A percentile compares a stretch with the other conserved stretches of the same genome.
Conservation (phyloP, 805 yeast genomes). For the Debaryomyces prosopidis region DNA sequence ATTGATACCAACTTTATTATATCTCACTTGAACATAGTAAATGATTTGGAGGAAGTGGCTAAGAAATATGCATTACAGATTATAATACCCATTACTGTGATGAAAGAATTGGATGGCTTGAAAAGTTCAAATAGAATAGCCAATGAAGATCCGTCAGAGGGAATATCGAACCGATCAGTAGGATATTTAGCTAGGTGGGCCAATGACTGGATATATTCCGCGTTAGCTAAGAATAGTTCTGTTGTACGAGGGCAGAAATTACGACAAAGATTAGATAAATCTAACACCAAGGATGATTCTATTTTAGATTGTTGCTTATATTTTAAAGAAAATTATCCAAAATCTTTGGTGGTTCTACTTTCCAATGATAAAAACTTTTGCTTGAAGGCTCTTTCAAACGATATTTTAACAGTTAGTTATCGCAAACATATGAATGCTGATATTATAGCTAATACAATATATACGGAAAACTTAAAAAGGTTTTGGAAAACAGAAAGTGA, state of each 20-base stretch:
- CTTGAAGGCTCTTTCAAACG: constrained; percentile 69
- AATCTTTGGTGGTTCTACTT: constrained; percentile 53
- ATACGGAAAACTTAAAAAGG: constrained; percentile 30
- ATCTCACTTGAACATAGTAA: constrained; percentile 62
- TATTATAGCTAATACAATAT: constrained; percentile 41
- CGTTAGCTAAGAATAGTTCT: constrained; percentile 51
- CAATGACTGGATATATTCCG: constrained; percentile 71
- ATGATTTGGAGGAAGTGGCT: constrained; percentile 47
- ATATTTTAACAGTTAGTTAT: constrained; percentile 60
- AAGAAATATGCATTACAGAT: constrained; percentile 46
- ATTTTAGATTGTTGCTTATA: constrained; percentile 83
- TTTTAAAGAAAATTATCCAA: constrained; percentile 41
- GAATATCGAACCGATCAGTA: constrained; percentile 34
- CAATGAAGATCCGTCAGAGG: constrained; percentile 10
- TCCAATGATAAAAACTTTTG: constrained; percentile 88
- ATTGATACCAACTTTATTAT: constrained; percentile 84
- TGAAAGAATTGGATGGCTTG: constrained; percentile 81
- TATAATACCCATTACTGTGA: constrained; percentile 69
- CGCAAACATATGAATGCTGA: constrained; percentile 45
- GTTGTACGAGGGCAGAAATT: constrained; percentile 66
- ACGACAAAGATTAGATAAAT: constrained; percentile 50
- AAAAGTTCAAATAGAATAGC: constrained; percentile 44
- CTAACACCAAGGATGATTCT: constrained; percentile 67
- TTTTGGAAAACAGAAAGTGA: constrained; percentile 2
- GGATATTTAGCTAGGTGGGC: constrained; percentile 69